Percentiles rank a stretch among this genome's conserved stretches.
Evolutionary conservation across 257 asterid species (phyloP).

Genomic region (Salvia rosmarinus): DNA sequence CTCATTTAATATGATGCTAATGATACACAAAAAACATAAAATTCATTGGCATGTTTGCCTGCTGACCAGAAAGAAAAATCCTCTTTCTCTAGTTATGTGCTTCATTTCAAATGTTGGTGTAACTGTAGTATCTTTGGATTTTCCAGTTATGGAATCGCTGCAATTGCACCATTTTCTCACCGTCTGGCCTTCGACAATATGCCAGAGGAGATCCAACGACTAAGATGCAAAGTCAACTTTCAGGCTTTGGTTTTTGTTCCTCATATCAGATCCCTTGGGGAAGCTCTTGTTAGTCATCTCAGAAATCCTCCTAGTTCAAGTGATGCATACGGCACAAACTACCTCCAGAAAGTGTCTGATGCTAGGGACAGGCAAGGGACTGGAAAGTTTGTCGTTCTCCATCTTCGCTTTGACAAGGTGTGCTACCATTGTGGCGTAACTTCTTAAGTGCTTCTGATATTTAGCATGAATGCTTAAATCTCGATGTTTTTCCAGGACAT

Average conservation of each 20-base stretch:
- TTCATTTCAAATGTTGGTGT: not conserved
- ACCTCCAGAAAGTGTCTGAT: slow-evolving; percentile 49
- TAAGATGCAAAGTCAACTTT: slow-evolving; percentile 96
- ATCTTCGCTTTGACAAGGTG: slow-evolving; percentile 98
- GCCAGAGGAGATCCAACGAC: slow-evolving; percentile 89
- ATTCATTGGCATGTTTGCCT: not conserved
- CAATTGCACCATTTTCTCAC: slow-evolving; percentile 95
- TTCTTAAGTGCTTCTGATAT: not conserved
- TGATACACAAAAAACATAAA: not conserved
- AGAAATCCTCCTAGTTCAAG: slow-evolving; percentile 52
- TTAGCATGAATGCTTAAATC: slow-evolving; percentile 6
- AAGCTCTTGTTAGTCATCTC: slow-evolving; percentile 80
- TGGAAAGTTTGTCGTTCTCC: slow-evolving; percentile 86
- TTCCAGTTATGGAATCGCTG: slow-evolving; percentile 91
- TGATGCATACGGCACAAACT: slow-evolving; percentile 45
- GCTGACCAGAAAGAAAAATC: not conserved
- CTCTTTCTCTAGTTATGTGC: slow-evolving; percentile 11
- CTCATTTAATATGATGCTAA: not conserved
- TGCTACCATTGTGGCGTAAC: not conserved
- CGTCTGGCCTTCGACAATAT: slow-evolving; percentile 88
- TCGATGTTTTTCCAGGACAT: slow-evolving; percentile 66
- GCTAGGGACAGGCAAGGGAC: slow-evolving; percentile 45
- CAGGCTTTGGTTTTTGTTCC: slow-evolving; percentile 88
- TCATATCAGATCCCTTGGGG: slow-evolving; percentile 84
- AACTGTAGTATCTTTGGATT: slow-evolving; percentile 17